Conservation (phyloP, 257 asterid genomes). For the Solanum peruvianum region DNA sequence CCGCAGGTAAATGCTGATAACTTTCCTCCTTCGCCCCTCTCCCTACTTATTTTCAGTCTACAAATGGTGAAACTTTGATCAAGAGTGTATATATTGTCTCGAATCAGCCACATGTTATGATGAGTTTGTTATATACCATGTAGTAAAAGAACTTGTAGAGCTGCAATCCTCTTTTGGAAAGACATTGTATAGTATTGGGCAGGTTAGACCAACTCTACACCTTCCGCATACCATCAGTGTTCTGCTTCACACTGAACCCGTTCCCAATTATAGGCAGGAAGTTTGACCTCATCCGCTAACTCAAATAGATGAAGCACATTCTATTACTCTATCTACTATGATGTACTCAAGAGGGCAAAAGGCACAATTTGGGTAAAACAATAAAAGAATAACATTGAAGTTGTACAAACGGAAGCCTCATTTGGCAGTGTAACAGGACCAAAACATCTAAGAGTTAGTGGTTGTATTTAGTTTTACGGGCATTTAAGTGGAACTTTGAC, state of each 20-base stretch:
- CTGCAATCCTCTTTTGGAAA: neutral
- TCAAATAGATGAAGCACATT: neutral
- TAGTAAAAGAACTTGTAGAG: neutral
- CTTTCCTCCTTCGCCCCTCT: neutral
- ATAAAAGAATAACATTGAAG: neutral
- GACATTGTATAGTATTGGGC: neutral
- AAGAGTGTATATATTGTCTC: neutral
- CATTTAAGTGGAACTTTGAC: neutral
- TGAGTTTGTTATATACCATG: neutral
- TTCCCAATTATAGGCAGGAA: neutral
- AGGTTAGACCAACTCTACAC: neutral
- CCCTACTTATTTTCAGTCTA: neutral
- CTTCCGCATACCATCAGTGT: neutral
- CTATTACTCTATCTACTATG: neutral
- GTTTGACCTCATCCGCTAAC: neutral
- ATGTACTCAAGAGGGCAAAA: neutral
- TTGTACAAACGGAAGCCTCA: neutral
- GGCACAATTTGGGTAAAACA: neutral
- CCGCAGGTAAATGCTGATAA: slow-evolving; percentile 50
- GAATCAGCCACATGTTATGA: neutral
- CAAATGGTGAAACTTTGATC: neutral
- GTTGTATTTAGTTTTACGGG: neutral
- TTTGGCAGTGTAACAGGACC: neutral
- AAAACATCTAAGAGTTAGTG: neutral
- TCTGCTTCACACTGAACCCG: neutral